Evolutionary conservation across 805 yeast genomes (phyloP).

Genomic region (Lipomyces orientalis): DNA sequence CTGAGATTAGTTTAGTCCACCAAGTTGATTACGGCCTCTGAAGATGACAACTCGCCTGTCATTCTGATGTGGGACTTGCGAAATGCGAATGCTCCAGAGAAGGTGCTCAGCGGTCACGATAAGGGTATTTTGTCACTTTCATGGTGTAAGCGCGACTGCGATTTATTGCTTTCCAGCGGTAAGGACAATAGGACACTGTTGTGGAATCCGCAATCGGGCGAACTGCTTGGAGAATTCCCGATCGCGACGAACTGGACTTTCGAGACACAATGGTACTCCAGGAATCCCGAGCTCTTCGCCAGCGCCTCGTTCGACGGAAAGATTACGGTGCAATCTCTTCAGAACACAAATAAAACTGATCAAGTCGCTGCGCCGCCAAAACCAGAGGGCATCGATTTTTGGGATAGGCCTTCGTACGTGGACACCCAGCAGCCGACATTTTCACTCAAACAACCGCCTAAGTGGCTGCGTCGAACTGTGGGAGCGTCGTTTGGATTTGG

Average conservation of each 20-base stretch:
- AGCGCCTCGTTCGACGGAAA: constrained; percentile 55
- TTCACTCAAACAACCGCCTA: constrained; percentile 79
- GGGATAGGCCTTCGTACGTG: constrained; percentile 60
- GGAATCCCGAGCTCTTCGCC: constrained; percentile 87
- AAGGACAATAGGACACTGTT: constrained; percentile 84
- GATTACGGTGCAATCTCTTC: constrained; percentile 71
- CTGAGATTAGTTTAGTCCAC: constrained; percentile 60
- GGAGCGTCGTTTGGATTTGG: constrained; percentile 92
- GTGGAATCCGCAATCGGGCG: constrained; percentile 87
- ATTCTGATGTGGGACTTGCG: constrained; percentile 93
- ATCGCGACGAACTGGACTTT: constrained; percentile 93
- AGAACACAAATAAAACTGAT: constrained; percentile 64
- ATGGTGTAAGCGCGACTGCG: constrained; percentile 88
- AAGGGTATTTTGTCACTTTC: constrained; percentile 89
- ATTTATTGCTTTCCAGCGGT: constrained; percentile 84
- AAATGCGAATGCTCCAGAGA: constrained; percentile 89
- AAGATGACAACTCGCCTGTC: constrained; percentile 77
- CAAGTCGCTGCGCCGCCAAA: constrained; percentile 41
- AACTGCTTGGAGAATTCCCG: constrained; percentile 83
- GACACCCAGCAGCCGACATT: constrained; percentile 64
- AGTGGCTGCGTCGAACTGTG: constrained; percentile 79
- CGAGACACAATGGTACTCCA: constrained; percentile 84
- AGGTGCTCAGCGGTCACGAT: constrained; percentile 74
- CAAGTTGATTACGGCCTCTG: constrained; percentile 84
- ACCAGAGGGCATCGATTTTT: constrained; percentile 73